These are phyloP conservation scores for Pelargonium myrrhifolium DNA, from an alignment of 441 rosid species.

Conservation along the genomic window DNA sequence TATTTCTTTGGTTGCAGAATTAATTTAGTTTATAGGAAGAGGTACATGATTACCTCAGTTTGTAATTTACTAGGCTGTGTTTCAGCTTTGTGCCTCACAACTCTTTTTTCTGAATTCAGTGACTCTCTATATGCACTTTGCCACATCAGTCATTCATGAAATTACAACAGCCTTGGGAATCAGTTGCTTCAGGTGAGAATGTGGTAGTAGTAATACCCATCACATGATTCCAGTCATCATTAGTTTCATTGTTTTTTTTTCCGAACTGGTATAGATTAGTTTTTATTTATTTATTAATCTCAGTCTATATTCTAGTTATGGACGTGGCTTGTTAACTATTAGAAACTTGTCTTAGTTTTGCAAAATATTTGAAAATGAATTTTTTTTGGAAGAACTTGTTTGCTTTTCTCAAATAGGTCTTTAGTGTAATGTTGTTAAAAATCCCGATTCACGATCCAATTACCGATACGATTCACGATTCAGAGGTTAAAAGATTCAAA, in stretches of 20 bases:
- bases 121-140: slow-evolving; percentile 70
- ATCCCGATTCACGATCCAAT: too few species aligned
- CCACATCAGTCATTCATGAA: slow-evolving; percentile 86
- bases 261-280: neutral
- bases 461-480: too few species aligned
- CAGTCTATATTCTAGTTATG: neutral
- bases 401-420: neutral
- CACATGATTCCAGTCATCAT: neutral
- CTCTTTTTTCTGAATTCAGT: slow-evolving; percentile 33
- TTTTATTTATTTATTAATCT: neutral
- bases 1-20: neutral
- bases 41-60: too few species aligned
- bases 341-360: neutral
- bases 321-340: neutral
- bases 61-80: neutral
- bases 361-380: neutral
- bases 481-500: too few species aligned
- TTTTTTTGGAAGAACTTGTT: neutral
- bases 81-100: slow-evolving; percentile 15
- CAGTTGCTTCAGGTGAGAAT: slow-evolving; percentile 82
- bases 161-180: slow-evolving; percentile 90
- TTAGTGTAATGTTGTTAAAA: too few species aligned
- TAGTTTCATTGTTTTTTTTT: neutral
- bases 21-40: neutral
- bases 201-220: slow-evolving; percentile 7